Evolutionary conservation across 1,139 yeast species (phyloP), one percentile per base, ranked within the genome.

Genomic region (Zygoascus hellenicus): DNA sequence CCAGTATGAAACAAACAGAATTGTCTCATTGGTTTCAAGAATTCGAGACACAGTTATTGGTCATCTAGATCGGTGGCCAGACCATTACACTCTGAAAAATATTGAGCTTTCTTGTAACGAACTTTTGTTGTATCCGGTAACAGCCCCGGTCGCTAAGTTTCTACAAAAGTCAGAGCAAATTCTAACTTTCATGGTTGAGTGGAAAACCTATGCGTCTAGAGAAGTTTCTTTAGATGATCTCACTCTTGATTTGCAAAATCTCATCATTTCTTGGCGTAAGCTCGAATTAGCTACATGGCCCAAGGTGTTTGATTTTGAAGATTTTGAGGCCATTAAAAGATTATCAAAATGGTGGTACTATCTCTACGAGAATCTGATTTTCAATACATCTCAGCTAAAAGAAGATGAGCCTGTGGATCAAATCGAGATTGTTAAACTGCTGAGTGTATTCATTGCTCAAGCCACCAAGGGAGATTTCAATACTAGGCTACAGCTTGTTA

Each of bases 311-410:
- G 71, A 67, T 15, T 71, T 75, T 48, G 98, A 92, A 63, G 88
- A 83, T 47, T 53, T 58, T 11, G 67, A 68, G 0, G 61, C 77
- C n/a, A 74, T 75, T 49, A 70, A 70, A 42, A 70, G 66, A 6
- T 69, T 83, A 46, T 89, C 95, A 14, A 77, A 77, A 55, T 88
- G 95, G 95, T 92, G 97, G 96, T 90, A 83, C 68, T 79, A 89
- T 61, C 69, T 92, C 46, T 90, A 83, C 61, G 97, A 92, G 63
- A 78, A 81, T 9, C 73, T 88, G 13, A 55, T 72, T 16, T 50
- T 42, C 39, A 42, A 46, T 34, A 41, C 48, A 7, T 13, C 19
- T 9, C 35, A 43, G 31, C 41, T 46, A 34, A 57, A 56, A 10
- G 58, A 59, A 31, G 61, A 62, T 2, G 54, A 56, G 33, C 51